phyloP scores from a whole-genome alignment of 2,329 filamentous ascomycete genomes.

The Nothophoma quercina region DNA sequence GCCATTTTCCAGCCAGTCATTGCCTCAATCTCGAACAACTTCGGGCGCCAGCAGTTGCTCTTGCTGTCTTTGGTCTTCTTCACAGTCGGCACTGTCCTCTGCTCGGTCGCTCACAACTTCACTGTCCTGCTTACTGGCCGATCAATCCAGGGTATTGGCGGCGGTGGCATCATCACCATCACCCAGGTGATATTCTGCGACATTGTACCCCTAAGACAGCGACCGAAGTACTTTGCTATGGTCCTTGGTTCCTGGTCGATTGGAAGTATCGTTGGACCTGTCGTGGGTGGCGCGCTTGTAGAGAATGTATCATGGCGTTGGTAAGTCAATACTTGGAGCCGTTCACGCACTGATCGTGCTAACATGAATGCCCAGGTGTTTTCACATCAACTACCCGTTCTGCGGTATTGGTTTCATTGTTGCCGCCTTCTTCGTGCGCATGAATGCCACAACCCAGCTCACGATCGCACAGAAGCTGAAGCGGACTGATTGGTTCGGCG shows the following conservation, averaged over 20 bases:
- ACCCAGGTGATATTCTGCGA: conserved; percentile 56
- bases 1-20: conserved; percentile 65
- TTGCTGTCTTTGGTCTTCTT: conserved; percentile 54
- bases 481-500: conserved; percentile 54
- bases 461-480: conserved; percentile 34
- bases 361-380: conserved; percentile 51
- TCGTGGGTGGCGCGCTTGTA: conserved; percentile 60
- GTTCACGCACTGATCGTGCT: not conserved
- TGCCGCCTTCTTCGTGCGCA: conserved; percentile 31
- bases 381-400: conserved; percentile 69
- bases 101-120: conserved; percentile 47
- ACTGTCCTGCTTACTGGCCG: conserved; percentile 46
- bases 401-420: conserved; percentile 42
- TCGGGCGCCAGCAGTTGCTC: conserved; percentile 57
- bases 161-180: conserved; percentile 51
- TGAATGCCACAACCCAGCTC: conserved; percentile 28
- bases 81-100: conserved; percentile 56
- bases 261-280: conserved; percentile 61
- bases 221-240: conserved; percentile 53
- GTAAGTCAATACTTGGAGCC: conserved; percentile 36
- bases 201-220: conserved; percentile 52
- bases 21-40: conserved; percentile 54
- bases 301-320: conserved; percentile 64
- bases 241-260: conserved; percentile 59
- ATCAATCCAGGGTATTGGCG: conserved; percentile 49